Evolutionary conservation across 2,329 filamentous ascomycete species (phyloP).

Genomic region (Sclerotinia subarctica): DNA sequence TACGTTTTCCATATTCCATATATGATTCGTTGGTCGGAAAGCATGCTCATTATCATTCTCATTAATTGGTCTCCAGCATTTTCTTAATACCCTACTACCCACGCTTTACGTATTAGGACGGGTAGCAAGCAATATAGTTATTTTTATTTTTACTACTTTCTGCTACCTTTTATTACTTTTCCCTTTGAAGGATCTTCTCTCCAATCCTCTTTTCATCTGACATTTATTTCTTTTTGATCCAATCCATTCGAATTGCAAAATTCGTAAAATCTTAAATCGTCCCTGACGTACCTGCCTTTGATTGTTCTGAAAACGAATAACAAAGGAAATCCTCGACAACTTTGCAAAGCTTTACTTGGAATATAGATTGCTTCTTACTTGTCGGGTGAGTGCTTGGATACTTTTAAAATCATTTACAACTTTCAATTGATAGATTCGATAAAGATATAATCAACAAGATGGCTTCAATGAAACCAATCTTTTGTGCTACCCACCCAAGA

Average conservation of each 20-base stretch:
- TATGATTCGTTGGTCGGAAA: background rate
- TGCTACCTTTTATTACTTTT: no score
- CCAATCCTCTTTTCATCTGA: background rate
- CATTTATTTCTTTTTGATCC: background rate
- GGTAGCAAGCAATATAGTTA: background rate
- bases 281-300: background rate
- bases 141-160: background rate
- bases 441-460: conserved; percentile 45
- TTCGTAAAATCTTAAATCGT: background rate
- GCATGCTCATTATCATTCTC: background rate
- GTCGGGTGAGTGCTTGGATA: background rate
- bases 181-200: background rate
- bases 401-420: background rate
- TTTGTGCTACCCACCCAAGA: conserved; percentile 89
- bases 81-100: background rate
- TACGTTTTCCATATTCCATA: background rate
- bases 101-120: background rate
- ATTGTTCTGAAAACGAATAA: conserved; percentile 19
- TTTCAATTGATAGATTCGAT: conserved; percentile 1
- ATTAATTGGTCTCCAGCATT: background rate
- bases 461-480: conserved; percentile 73
- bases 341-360: conserved; percentile 31
- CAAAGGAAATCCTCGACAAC: background rate
- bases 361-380: conserved; percentile 31
- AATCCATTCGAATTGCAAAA: conserved; percentile 1